Evolutionary conservation across 1,284 basidiomycete species (phyloP).

Genomic region (Garcileccinum viscosum): DNA sequence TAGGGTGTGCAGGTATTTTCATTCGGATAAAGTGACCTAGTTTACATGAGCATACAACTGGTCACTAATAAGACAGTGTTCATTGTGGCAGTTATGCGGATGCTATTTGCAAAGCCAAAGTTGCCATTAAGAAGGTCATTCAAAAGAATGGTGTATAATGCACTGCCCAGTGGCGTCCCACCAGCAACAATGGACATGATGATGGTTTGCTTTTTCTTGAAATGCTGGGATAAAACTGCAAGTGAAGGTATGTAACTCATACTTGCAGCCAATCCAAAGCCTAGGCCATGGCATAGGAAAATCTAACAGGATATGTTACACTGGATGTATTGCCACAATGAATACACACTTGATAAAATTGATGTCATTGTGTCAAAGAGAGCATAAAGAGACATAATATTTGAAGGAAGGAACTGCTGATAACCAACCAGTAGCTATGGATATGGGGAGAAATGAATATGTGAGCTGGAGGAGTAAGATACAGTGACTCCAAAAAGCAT

Average conservation of each 20-base stretch:
- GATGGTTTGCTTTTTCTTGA: conserved; percentile 36
- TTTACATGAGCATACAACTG: conserved; percentile 36
- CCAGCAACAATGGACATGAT: conserved; percentile 41
- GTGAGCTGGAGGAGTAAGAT: background rate
- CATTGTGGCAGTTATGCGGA: no score
- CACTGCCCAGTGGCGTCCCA: conserved; percentile 41
- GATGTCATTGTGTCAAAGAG: conserved; percentile 37
- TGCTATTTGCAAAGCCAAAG: no score
- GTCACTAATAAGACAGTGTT: conserved; percentile 31
- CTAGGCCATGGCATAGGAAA: conserved; percentile 44
- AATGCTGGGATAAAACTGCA: conserved; percentile 45
- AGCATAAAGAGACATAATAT: conserved; percentile 43
- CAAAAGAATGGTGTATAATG: conserved; percentile 43
- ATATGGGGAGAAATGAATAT: background rate
- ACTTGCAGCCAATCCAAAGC: conserved; percentile 41
- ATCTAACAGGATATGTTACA: conserved; percentile 26
- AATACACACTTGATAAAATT: conserved; percentile 41
- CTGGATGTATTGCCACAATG: background rate
- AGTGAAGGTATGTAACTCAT: conserved; percentile 41
- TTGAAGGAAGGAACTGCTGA: conserved; percentile 34
- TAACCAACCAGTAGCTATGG: conserved; percentile 30
- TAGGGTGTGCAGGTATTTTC: conserved; percentile 15
- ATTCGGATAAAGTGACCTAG: conserved; percentile 21
- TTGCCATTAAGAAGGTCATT: conserved; percentile 41
- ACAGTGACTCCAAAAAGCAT: no score